Conservation (phyloP, 768 basidiomycete genomes). For the Chalciporus piperatus region DNA sequence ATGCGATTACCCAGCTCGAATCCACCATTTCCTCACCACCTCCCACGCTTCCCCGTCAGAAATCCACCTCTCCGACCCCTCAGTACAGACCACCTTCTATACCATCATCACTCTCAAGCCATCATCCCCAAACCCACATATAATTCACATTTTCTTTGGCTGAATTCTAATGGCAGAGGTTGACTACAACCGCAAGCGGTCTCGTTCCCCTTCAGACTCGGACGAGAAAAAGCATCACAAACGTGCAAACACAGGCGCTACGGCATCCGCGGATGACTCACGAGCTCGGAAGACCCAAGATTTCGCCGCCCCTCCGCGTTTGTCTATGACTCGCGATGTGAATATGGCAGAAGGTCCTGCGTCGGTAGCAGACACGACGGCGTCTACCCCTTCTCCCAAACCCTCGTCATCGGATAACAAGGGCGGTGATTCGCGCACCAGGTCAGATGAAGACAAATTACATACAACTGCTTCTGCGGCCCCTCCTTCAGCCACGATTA, state of each 20-base stretch:
- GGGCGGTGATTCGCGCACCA: constrained; percentile 38
- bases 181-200: constrained; percentile 82
- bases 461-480: constrained; percentile 48
- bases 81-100: constrained; percentile 39
- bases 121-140: constrained; percentile 41
- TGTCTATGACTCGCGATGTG: constrained; percentile 51
- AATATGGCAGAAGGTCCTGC: constrained; percentile 55
- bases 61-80: constrained; percentile 37
- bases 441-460: constrained; percentile 38
- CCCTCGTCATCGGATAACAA: constrained; percentile 42
- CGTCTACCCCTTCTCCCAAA: constrained; percentile 57
- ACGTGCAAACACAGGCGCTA: constrained; percentile 78
- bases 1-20: constrained; percentile 51
- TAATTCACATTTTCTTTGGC: constrained; percentile 36
- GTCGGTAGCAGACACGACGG: constrained; percentile 42
- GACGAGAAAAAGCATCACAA: constrained; percentile 79
- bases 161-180: constrained; percentile 82
- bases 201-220: constrained; percentile 80
- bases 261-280: constrained; percentile 61
- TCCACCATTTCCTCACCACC: constrained; percentile 54
- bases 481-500: constrained; percentile 74
- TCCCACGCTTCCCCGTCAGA: constrained; percentile 52
- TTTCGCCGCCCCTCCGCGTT: constrained; percentile 38
- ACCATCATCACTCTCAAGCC: constrained; percentile 43
- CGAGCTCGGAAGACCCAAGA: constrained; percentile 46